Evolutionary conservation across 305 asterid species (phyloP).

Genomic region (Fraxinus xanthoxyloides): DNA sequence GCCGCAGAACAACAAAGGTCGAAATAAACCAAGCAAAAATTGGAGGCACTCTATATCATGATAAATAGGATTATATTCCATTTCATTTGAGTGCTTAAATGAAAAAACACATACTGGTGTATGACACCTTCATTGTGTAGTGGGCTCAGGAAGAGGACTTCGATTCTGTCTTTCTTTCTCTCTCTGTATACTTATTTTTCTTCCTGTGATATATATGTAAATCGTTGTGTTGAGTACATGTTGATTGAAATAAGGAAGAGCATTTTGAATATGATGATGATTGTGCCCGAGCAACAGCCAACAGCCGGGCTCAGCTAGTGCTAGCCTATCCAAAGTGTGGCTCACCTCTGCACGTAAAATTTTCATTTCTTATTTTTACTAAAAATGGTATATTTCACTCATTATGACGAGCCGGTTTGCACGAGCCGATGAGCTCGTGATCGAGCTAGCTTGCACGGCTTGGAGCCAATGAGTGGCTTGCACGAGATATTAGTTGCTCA

Average conservation of each 20-base stretch:
- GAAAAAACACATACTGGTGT: neutral
- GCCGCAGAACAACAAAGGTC: conserved; percentile 32
- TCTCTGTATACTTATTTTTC: neutral
- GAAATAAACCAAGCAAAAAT: conserved; percentile 51
- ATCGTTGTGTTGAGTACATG: neutral
- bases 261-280: neutral
- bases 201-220: conserved; percentile 17
- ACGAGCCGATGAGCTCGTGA: neutral
- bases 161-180: conserved; percentile 3
- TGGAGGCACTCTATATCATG: conserved; percentile 76
- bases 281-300: neutral
- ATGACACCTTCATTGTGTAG: conserved; percentile 2
- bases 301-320: no score
- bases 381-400: neutral
- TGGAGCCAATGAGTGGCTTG: no score
- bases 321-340: no score
- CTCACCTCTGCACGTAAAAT: no score
- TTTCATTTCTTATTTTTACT: no score
- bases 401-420: neutral
- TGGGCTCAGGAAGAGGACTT: conserved; percentile 5
- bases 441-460: neutral
- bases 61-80: neutral
- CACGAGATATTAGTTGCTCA: no score
- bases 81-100: neutral
- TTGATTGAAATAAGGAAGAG: neutral